phyloP scores from a whole-genome alignment of 1,284 basidiomycete genomes.

The Waitea zeae region DNA sequence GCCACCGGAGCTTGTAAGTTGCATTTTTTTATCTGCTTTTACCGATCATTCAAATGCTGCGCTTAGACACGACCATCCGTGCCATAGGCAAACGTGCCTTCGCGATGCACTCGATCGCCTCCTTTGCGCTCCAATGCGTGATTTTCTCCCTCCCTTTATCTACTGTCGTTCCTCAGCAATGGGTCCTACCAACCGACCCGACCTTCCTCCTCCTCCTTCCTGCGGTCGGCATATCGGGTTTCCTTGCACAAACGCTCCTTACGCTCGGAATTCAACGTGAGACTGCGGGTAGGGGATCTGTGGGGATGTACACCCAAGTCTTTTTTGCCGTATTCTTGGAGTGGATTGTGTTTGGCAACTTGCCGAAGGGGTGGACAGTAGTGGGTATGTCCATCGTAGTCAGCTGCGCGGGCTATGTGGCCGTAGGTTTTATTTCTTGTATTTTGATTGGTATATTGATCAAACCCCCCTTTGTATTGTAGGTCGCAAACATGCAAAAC shows the following conservation, averaged over 20 bases:
- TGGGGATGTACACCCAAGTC: conserved; percentile 47
- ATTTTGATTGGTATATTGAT: too few relatives aligned
- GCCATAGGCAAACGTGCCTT: conserved; percentile 61
- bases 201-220: conserved; percentile 27
- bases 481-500: too few relatives aligned
- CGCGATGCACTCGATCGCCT: conserved; percentile 53
- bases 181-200: conserved; percentile 27
- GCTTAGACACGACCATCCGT: conserved; percentile 43
- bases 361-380: too few relatives aligned
- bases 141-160: conserved; percentile 21
- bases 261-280: conserved; percentile 52
- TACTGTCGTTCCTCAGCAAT: conserved; percentile 25
- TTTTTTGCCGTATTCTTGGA: neutral
- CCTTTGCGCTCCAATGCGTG: conserved; percentile 48
- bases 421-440: too few relatives aligned
- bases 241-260: conserved; percentile 33
- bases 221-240: conserved; percentile 39
- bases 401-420: too few relatives aligned
- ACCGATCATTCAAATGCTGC: neutral
- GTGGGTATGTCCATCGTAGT: too few relatives aligned
- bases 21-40: neutral
- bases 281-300: conserved; percentile 38
- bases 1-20: conserved; percentile 40
- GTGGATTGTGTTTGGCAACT: too few relatives aligned
- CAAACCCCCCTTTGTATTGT: too few relatives aligned